Percentiles rank a stretch among this genome's conserved stretches.
These are phyloP conservation scores for Reticulascus tulasneorum DNA, from an alignment of 2,329 filamentous ascomycete genomes.

Conservation along the genomic window DNA sequence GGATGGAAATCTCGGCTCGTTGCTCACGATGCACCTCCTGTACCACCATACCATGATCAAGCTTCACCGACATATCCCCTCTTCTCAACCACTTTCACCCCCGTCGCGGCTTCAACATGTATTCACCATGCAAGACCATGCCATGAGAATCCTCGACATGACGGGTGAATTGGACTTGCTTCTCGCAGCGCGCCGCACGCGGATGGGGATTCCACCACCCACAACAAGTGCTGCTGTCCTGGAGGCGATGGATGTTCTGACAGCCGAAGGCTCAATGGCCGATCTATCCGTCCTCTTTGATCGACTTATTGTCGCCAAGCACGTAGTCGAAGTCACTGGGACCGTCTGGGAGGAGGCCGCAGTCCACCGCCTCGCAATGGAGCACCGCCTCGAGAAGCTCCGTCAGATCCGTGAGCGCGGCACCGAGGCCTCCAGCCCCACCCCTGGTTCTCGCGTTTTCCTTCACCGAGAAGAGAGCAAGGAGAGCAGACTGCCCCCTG, in stretches of 20 bases:
- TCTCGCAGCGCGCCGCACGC: constrained; percentile 24
- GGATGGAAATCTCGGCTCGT: constrained; percentile 51
- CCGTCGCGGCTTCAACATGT: constrained; percentile 41
- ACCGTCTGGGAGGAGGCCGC: constrained; percentile 57
- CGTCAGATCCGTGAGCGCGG: constrained; percentile 28
- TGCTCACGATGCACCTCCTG: constrained; percentile 63
- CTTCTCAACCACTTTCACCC: constrained; percentile 30
- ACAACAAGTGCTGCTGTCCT: constrained; percentile 60
- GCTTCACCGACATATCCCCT: constrained; percentile 57
- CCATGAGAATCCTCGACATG: constrained; percentile 47
- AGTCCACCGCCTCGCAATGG: constrained; percentile 45
- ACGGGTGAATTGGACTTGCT: constrained; percentile 35
- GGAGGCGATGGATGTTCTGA: constrained; percentile 63
- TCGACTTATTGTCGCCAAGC: constrained; percentile 48
- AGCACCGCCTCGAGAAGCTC: constrained; percentile 30
- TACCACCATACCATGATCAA: constrained; percentile 62
- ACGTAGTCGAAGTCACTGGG: constrained; percentile 52
- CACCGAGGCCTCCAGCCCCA: constrained; percentile 20
- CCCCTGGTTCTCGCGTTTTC: constrained; percentile 26
- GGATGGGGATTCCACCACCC: constrained; percentile 47
- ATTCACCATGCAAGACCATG: constrained; percentile 46
- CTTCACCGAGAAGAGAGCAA: constrained; percentile 21
- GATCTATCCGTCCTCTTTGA: constrained; percentile 49
- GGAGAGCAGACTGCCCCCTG: constrained; percentile 20
- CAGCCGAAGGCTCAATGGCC: constrained; percentile 51